Evolutionary conservation across 371 early-diverging fungal species (phyloP), one percentile per base, ranked within the genome.

Genomic region (Rhizopus delemar): DNA sequence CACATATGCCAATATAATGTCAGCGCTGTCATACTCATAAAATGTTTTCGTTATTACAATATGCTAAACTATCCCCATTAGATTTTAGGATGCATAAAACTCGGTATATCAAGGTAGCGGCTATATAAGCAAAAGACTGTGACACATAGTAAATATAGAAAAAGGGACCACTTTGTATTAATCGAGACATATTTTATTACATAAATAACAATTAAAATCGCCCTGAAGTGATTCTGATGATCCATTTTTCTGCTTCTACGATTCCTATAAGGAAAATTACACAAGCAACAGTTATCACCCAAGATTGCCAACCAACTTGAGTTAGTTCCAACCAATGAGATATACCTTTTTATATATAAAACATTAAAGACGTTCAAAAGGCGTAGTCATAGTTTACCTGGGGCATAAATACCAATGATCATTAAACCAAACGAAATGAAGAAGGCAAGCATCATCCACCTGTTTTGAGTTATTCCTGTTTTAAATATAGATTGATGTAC

Each of bases 321-420:
- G 70, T 77, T 29, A 95, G 70, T 16, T 84, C 82, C 28, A 96
- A 71, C 90, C 89, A 87, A 58, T 48, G 46, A 12, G 73, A 76
- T 3, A 78, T 63, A 13, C 62, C 63, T 70, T 45, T 22, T 8
- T 8, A 51, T 53, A 59, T 15, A 6, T 16, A 16, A 15, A 29
- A 28, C 51, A 50, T 50, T 12, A 32, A n/a, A 12, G 22, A 22
- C 22, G 22, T 22, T 22, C 22, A 22, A 22, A 36, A 36, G 6
- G 36, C 11, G 6, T 36, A 36, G 49, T 28, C 6, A 43, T 6
- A 43, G 0, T 15, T 43, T 65, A 56, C 88, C 84, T 2, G 94
- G 94, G 2, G 84, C 67, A 55, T 94, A 94, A 16, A 87, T 68
- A 39, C 94, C 95, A 3, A 91, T 45, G 16, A 95, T 29, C 81